Conservation (phyloP, 129 eudicot genomes). For the Logfia minima region DNA sequence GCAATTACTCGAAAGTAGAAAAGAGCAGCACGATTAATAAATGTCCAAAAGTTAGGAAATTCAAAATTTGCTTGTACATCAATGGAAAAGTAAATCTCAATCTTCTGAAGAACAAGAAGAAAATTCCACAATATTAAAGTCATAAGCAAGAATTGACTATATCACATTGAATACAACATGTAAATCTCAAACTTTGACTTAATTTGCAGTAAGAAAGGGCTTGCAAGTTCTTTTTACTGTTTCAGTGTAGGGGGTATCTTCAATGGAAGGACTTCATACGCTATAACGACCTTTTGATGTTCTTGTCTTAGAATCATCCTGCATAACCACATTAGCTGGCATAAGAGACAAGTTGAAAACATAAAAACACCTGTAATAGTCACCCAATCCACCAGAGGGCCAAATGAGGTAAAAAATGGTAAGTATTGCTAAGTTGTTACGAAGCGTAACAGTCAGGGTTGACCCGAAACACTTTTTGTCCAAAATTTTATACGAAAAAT, state of each 20-base stretch:
- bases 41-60: slow-evolving; percentile 18
- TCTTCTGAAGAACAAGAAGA: neutral
- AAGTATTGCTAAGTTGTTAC: too few relatives aligned
- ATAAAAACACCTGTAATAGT: neutral
- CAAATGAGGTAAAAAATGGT: neutral
- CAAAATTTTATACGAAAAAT: neutral
- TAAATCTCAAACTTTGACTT: neutral
- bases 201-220: slow-evolving; percentile 13
- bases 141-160: slow-evolving; percentile 16
- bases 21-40: neutral
- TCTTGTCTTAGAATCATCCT: slow-evolving; percentile 40
- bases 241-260: neutral
- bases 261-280: slow-evolving; percentile 26
- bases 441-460: neutral
- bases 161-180: slow-evolving; percentile 28
- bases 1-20: slow-evolving; percentile 1
- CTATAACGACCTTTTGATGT: slow-evolving; percentile 41
- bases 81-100: slow-evolving; percentile 18
- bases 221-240: slow-evolving; percentile 10
- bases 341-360: neutral
- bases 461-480: neutral
- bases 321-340: slow-evolving; percentile 22
- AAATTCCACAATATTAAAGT: slow-evolving; percentile 20
- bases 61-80: slow-evolving; percentile 31
- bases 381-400: neutral